A percentile compares a stretch with the other conserved stretches of the same genome.
Conservation (phyloP, 371 early-diverging fungal genomes). For the Circinella minor region DNA sequence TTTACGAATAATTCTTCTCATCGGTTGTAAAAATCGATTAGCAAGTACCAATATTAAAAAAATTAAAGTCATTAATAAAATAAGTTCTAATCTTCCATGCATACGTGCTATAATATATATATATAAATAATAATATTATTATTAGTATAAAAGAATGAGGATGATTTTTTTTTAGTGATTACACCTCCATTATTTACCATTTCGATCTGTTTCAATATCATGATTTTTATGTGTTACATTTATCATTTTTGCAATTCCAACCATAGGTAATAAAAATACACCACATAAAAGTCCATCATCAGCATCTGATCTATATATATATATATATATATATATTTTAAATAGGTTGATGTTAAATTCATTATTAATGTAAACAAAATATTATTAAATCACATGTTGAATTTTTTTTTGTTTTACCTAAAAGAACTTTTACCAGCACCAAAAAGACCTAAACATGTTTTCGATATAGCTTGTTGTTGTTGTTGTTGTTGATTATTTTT, state of each 20-base stretch:
- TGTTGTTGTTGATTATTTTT: background rate
- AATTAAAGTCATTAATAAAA: constrained; percentile 38
- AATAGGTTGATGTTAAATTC: too few relatives aligned
- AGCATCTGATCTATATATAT: constrained; percentile 36
- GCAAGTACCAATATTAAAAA: constrained; percentile 30
- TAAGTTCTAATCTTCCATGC: constrained; percentile 37
- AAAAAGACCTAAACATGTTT: constrained; percentile 19
- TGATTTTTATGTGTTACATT: constrained; percentile 20
- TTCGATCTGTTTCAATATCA: constrained; percentile 18
- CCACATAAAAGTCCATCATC: constrained; percentile 55
- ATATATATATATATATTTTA: background rate
- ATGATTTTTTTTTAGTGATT: background rate
- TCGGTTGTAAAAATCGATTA: constrained; percentile 36
- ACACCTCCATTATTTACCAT: constrained; percentile 18
- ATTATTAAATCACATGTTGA: background rate
- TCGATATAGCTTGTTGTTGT: background rate
- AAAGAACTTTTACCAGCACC: constrained; percentile 23
- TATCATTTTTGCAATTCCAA: constrained; percentile 38
- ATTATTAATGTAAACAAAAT: too few relatives aligned
- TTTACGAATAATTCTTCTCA: constrained; percentile 42
- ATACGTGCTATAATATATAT: constrained; percentile 23
- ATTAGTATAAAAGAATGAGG: background rate
- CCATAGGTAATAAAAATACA: constrained; percentile 44
- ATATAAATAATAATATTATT: background rate
- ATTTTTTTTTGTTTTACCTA: constrained; percentile 14